Conservation (phyloP, 2,329 filamentous ascomycete genomes). For the Sporothrix luriei region DNA sequence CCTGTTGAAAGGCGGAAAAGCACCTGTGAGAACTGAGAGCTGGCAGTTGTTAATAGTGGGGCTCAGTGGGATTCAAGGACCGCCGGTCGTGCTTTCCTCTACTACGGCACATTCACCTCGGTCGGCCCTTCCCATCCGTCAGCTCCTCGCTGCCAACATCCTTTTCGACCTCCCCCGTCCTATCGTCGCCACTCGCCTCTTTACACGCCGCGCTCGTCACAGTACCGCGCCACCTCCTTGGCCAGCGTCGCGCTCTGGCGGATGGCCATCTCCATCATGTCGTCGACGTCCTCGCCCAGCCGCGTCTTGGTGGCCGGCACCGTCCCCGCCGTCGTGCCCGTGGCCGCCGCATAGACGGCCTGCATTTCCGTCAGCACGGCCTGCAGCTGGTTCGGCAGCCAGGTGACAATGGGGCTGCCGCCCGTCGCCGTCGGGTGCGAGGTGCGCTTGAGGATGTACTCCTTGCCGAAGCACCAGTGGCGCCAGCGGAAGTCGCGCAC, state of each 20-base stretch:
- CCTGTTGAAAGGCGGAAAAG: constrained; percentile 18
- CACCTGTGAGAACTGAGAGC: background rate
- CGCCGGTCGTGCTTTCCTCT: constrained; percentile 14
- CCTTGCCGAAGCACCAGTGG: constrained; percentile 82
- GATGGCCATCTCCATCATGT: constrained; percentile 68
- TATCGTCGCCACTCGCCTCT: background rate
- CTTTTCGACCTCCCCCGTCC: background rate
- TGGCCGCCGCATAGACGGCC: constrained; percentile 55
- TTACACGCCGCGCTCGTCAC: constrained; percentile 59
- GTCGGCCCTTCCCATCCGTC: constrained; percentile 8
- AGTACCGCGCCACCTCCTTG: constrained; percentile 78
- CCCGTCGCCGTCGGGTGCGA: constrained; percentile 77
- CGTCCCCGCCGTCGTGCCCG: constrained; percentile 38
- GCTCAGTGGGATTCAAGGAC: background rate
- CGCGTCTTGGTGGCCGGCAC: constrained; percentile 32
- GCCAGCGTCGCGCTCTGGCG: constrained; percentile 66
- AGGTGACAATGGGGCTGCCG: constrained; percentile 79
- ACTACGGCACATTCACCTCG: background rate
- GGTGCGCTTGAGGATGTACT: constrained; percentile 81
- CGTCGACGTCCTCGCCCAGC: constrained; percentile 53
- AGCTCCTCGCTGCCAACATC: constrained; percentile 10
- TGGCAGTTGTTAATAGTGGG: constrained; percentile 25
- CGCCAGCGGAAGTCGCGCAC: constrained; percentile 81
- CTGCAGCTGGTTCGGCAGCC: constrained; percentile 78
- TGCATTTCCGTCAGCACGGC: constrained; percentile 74